phyloP scores from a whole-genome alignment of 805 yeast species.

The Torulaspora maleeae region DNA sequence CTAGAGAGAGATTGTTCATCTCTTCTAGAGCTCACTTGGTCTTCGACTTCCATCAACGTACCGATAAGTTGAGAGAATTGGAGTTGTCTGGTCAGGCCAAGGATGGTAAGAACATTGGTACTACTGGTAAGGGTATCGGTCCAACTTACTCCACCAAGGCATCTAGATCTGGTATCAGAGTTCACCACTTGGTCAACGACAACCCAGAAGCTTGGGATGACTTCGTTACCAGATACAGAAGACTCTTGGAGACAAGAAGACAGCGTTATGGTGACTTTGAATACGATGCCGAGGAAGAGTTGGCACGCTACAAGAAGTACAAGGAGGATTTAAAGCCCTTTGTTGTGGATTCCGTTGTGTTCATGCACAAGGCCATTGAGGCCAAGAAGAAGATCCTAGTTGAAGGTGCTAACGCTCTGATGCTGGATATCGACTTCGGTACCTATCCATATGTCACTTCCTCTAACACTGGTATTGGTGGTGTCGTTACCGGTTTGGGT shows the following conservation, averaged over 20 bases:
- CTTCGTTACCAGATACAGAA: constrained; percentile 70
- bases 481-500: constrained; percentile 95
- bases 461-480: constrained; percentile 94
- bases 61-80: constrained; percentile 90
- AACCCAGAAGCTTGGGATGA: constrained; percentile 92
- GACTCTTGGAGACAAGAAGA: constrained; percentile 74
- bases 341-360: constrained; percentile 87
- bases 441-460: constrained; percentile 97
- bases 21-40: constrained; percentile 95
- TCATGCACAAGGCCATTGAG: constrained; percentile 71
- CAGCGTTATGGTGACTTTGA: constrained; percentile 93
- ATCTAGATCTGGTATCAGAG: constrained; percentile 92
- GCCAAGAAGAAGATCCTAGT: constrained; percentile 81
- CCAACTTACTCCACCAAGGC: constrained; percentile 97
- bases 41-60: constrained; percentile 96
- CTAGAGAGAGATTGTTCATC: constrained; percentile 68
- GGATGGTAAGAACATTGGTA: constrained; percentile 82
- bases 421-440: constrained; percentile 97
- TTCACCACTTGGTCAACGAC: constrained; percentile 88
- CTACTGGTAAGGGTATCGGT: constrained; percentile 98
- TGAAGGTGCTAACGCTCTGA: constrained; percentile 97
- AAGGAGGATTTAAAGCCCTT: constrained; percentile 76
- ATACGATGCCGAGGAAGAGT: constrained; percentile 75
- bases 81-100: constrained; percentile 57
- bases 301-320: constrained; percentile 67